Evolutionary conservation across 768 basidiomycete species (phyloP), one percentile per base, ranked within the genome.

Genomic region (Pleurotus eryngii): DNA sequence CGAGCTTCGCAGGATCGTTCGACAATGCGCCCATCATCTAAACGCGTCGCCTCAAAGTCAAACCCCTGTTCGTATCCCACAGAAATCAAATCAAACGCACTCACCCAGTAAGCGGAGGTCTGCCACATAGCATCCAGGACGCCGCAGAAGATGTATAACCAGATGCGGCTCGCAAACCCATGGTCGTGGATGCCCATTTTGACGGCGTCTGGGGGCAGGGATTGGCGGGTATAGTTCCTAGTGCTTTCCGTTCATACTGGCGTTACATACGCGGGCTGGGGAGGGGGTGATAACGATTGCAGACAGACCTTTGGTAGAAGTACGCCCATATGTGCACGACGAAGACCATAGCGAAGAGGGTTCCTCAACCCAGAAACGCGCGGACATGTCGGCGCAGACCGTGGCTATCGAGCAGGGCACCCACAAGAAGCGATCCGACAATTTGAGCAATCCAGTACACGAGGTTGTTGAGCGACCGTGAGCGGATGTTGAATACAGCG

Each of bases 81-180:
- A 35, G 30, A 35, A 35, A 8, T 9, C 7, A 35, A 35, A 35
- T 35, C 30, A 35, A 9, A 35, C 1, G 30, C 30, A 35, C 30
- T 35, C 30, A 55, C 11, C 53, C 88, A 90, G 68, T 90, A 90
- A 5, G 86, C 82, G 0, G 84, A 83, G 2, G 87, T 90, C 67
- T 92, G 91, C 87, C 89, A 93, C 82, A 90, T 86, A 2, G 90
- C 77, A 62, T 92, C 91, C 58, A 91, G 76, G 11, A 92, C 65
- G 17, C 89, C 89, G 60, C 83, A 88, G 70, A 84, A 81, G 59
- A 89, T 81, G 70, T 85, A 90, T 4, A 92, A 70, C 70, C 79
- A 78, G 3, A 85, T 72, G 49, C 77, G 77, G 46, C 76, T 79
- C 6, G 77, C 69, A 64, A 88, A 92, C 1, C 70, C 71, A 2